phyloP scores from a whole-genome alignment of 177 flowering plant species.

The Vitis hybrid region DNA sequence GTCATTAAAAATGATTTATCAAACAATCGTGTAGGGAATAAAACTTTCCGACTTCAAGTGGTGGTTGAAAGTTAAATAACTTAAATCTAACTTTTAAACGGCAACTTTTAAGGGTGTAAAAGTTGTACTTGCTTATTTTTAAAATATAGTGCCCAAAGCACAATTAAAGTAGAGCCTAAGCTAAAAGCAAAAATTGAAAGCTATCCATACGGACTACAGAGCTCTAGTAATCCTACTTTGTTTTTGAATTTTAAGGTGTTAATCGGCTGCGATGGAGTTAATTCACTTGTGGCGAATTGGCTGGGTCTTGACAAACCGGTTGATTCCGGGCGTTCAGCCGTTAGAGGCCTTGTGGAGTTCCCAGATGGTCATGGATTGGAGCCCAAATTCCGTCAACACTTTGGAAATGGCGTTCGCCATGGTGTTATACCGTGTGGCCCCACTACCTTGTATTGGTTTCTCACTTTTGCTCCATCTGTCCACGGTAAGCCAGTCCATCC shows the following conservation, averaged over 20 bases:
- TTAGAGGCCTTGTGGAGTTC: constrained; percentile 37
- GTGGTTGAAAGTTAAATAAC: too few species aligned
- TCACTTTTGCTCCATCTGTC: constrained; percentile 27
- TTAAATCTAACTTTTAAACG: too few species aligned
- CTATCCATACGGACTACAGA: too few species aligned
- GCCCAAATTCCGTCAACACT: constrained; percentile 25
- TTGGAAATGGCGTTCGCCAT: constrained; percentile 41
- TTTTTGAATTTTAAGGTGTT: constrained; percentile 27
- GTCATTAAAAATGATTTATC: too few species aligned
- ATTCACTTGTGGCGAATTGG: constrained; percentile 50
- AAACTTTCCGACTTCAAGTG: too few species aligned
- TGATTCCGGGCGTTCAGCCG: constrained; percentile 30
- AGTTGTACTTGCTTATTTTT: too few species aligned
- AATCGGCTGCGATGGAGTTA: constrained; percentile 66
- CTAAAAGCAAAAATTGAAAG: too few species aligned
- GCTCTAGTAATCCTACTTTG: background rate
- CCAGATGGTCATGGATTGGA: constrained; percentile 36
- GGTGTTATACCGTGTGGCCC: constrained; percentile 51
- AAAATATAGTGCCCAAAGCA: too few species aligned
- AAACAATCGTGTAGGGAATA: too few species aligned
- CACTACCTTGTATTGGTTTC: constrained; percentile 50
- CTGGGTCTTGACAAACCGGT: constrained; percentile 35
- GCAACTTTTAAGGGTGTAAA: too few species aligned
- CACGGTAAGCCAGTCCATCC: constrained; percentile 12
- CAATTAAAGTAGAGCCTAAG: too few species aligned